Evolutionary conservation across 1,139 yeast genomes (phyloP).

Genomic region (Saccharomyces hybrid): DNA sequence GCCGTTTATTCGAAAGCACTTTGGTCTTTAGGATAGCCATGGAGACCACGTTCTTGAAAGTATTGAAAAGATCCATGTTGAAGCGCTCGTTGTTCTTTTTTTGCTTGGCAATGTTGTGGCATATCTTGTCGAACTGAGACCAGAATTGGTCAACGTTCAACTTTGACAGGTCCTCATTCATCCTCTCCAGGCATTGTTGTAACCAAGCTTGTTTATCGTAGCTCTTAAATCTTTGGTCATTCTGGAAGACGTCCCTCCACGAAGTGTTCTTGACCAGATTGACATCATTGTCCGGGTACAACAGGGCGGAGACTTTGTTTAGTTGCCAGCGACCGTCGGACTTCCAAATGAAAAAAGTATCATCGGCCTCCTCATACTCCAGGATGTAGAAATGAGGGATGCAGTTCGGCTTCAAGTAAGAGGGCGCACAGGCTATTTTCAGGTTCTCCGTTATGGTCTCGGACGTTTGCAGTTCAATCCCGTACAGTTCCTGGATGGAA

Average conservation of each 20-base stretch:
- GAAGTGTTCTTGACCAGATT: conserved; percentile 2
- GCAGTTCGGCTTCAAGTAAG: conserved; percentile 12
- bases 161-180: conserved; percentile 19
- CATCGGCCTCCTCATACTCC: conserved; percentile 20
- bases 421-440: conserved; percentile 15
- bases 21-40: conserved; percentile 19
- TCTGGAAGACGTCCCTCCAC: conserved; percentile 4
- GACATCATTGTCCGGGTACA: conserved; percentile 10
- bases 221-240: conserved; percentile 6
- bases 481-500: conserved; percentile 20
- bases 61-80: background rate
- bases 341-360: conserved; percentile 22
- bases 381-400: conserved; percentile 15
- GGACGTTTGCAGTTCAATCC: conserved; percentile 18
- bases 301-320: conserved; percentile 14
- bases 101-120: conserved; percentile 3
- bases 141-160: conserved; percentile 16
- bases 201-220: conserved; percentile 8
- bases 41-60: conserved; percentile 17
- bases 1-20: conserved; percentile 14
- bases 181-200: conserved; percentile 10
- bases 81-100: conserved; percentile 6
- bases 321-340: conserved; percentile 23
- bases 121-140: conserved; percentile 11
- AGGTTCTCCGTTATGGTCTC: conserved; percentile 28